These are phyloP conservation scores for Kondoa subrosea DNA, from an alignment of 768 basidiomycete genomes.

Conservation along the genomic window DNA sequence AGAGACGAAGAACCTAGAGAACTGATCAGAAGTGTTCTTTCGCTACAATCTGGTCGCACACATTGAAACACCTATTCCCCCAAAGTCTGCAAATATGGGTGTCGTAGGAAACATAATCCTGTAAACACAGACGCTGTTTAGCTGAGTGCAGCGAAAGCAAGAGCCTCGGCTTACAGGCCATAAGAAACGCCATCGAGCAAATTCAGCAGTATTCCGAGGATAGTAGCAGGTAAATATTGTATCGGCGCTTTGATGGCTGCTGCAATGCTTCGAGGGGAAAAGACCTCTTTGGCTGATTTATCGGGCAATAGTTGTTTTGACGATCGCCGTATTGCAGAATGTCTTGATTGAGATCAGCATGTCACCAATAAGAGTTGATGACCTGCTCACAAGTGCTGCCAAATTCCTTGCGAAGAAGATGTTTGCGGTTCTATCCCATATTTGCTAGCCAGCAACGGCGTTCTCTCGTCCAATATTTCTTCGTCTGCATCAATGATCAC, in stretches of 20 bases:
- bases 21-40: slow-evolving; percentile 27
- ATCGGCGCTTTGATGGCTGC: slow-evolving; percentile 27
- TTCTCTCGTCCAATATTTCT: slow-evolving; percentile 9
- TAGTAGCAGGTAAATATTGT: slow-evolving; percentile 52
- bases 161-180: slow-evolving; percentile 44
- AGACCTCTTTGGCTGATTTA: neutral
- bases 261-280: neutral
- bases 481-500: neutral
- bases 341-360: neutral
- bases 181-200: slow-evolving; percentile 89
- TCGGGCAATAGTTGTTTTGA: neutral
- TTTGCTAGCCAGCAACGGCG: slow-evolving; percentile 14
- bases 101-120: slow-evolving; percentile 67
- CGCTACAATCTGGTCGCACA: slow-evolving; percentile 39
- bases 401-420: neutral
- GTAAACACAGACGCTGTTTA: neutral
- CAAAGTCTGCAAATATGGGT: slow-evolving; percentile 58
- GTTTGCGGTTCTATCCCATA: neutral
- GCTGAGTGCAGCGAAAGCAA: neutral
- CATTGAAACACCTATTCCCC: slow-evolving; percentile 82
- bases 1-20: slow-evolving; percentile 19
- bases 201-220: slow-evolving; percentile 70
- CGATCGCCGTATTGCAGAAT: neutral
- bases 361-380: neutral
- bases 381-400: neutral